Conservation (phyloP, 768 basidiomycete species). For the Termitomyces sp. region DNA sequence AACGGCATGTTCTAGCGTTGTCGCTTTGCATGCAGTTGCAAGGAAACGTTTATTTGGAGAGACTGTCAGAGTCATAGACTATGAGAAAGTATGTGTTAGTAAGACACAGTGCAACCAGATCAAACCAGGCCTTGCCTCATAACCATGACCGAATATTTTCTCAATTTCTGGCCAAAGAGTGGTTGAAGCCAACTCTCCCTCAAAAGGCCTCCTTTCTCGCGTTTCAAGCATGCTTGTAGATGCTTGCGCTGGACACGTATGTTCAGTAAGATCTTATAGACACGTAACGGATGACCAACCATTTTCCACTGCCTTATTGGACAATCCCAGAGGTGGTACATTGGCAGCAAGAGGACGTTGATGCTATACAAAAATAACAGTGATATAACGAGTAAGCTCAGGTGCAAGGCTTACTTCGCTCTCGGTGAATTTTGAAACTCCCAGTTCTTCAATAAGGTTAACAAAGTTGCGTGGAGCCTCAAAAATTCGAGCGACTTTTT, state of each 20-base stretch:
- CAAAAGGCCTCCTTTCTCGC: conserved; percentile 57
- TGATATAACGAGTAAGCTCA: neutral
- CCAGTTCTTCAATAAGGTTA: conserved; percentile 50
- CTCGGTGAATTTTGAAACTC: conserved; percentile 42
- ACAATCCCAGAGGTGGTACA: conserved; percentile 90
- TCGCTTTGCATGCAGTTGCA: conserved; percentile 90
- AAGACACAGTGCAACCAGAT: neutral
- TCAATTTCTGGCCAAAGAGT: conserved; percentile 98
- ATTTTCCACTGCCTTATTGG: conserved; percentile 85
- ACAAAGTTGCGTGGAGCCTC: conserved; percentile 87
- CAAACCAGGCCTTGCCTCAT: conserved; percentile 61
- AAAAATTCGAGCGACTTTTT: conserved; percentile 93
- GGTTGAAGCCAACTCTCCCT: conserved; percentile 81
- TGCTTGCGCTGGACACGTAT: conserved; percentile 4
- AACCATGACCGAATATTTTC: conserved; percentile 97
- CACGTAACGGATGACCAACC: conserved; percentile 36
- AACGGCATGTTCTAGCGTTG: conserved; percentile 84
- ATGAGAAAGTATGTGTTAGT: neutral
- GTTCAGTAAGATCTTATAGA: neutral
- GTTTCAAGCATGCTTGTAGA: conserved; percentile 2
- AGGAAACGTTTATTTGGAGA: conserved; percentile 69
- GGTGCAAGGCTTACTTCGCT: conserved; percentile 41
- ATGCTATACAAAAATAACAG: conserved; percentile 34
- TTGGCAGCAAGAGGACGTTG: conserved; percentile 74
- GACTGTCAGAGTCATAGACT: conserved; percentile 80